Percentiles rank a stretch among this genome's conserved stretches.
phyloP scores from a whole-genome alignment of 257 asterid species.

The Haberlea rhodopensis region DNA sequence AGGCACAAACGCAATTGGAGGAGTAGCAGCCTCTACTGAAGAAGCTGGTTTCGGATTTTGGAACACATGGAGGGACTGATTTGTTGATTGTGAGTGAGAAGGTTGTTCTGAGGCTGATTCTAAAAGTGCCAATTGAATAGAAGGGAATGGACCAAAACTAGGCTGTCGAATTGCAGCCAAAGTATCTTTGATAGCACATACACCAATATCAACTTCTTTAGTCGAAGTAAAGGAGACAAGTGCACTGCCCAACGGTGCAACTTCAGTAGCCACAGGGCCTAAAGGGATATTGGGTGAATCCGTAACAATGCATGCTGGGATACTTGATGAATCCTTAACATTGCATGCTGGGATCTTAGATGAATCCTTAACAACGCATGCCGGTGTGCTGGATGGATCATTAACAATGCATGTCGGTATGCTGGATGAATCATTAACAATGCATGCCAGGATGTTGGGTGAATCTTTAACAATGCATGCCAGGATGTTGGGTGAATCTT shows the following conservation, averaged over 20 bases:
- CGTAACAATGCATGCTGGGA: background rate
- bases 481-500: too few relatives aligned
- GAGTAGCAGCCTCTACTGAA: slow-evolving; percentile 11
- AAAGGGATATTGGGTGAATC: background rate
- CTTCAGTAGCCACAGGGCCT: slow-evolving; percentile 14
- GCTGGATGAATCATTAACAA: background rate
- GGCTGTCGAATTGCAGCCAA: slow-evolving; percentile 9
- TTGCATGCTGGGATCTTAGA: too few relatives aligned
- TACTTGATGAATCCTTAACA: too few relatives aligned
- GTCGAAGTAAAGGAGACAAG: slow-evolving; percentile 19
- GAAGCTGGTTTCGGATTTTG: slow-evolving; percentile 33
- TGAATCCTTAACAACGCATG: too few relatives aligned
- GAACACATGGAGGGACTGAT: slow-evolving; percentile 29
- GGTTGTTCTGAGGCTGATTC: slow-evolving; percentile 21
- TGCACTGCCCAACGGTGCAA: slow-evolving; percentile 4
- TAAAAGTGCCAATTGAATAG: slow-evolving; percentile 2
- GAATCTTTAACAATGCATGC: background rate
- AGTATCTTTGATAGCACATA: background rate
- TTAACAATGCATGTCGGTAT: background rate
- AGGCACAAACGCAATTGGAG: slow-evolving; percentile 45
- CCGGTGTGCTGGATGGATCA: too few relatives aligned
- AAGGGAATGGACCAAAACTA: slow-evolving; percentile 3
- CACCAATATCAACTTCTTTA: slow-evolving; percentile 32
- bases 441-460: background rate
- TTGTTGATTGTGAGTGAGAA: slow-evolving; percentile 15